Evolutionary conservation across 2,329 filamentous ascomycete species (phyloP).

Genomic region (Calonectria pseudoturangicola): DNA sequence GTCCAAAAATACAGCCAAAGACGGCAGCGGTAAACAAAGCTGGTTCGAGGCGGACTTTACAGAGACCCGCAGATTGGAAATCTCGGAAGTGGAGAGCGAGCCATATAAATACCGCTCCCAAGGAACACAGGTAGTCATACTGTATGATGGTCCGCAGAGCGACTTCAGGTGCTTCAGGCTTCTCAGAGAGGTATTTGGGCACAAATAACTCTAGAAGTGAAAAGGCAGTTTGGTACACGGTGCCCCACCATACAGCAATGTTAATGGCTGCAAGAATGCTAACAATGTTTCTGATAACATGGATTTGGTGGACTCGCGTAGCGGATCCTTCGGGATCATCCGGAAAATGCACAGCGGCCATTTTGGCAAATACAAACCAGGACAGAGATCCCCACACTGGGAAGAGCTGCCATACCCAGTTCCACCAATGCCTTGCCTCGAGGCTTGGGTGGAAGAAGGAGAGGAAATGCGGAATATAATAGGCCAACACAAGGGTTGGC

Average conservation of each 20-base stretch:
- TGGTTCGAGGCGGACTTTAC: slow-evolving; percentile 35
- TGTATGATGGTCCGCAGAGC: slow-evolving; percentile 52
- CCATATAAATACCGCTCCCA: slow-evolving; percentile 49
- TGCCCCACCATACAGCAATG: slow-evolving; percentile 48
- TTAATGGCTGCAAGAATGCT: slow-evolving; percentile 28
- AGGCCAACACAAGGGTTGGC: slow-evolving; percentile 44
- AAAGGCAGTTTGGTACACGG: slow-evolving; percentile 21
- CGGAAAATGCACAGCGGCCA: neutral
- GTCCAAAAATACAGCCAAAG: slow-evolving; percentile 36
- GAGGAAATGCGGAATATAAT: slow-evolving; percentile 45
- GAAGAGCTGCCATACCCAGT: slow-evolving; percentile 58
- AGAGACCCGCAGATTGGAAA: slow-evolving; percentile 46
- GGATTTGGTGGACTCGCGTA: neutral
- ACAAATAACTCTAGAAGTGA: slow-evolving; percentile 47
- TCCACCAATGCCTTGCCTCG: slow-evolving; percentile 54
- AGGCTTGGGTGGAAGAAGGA: slow-evolving; percentile 50
- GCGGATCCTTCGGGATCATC: neutral
- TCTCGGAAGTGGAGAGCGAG: slow-evolving; percentile 50
- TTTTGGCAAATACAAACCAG: slow-evolving; percentile 43
- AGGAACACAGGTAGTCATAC: slow-evolving; percentile 54
- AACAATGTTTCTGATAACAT: slow-evolving; percentile 28
- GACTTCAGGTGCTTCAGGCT: slow-evolving; percentile 38
- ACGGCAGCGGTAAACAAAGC: slow-evolving; percentile 20
- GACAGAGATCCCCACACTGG: slow-evolving; percentile 51
- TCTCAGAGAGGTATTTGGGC: slow-evolving; percentile 48